phyloP scores from a whole-genome alignment of 768 basidiomycete genomes.

The Coprinopsis marcescibilis region DNA sequence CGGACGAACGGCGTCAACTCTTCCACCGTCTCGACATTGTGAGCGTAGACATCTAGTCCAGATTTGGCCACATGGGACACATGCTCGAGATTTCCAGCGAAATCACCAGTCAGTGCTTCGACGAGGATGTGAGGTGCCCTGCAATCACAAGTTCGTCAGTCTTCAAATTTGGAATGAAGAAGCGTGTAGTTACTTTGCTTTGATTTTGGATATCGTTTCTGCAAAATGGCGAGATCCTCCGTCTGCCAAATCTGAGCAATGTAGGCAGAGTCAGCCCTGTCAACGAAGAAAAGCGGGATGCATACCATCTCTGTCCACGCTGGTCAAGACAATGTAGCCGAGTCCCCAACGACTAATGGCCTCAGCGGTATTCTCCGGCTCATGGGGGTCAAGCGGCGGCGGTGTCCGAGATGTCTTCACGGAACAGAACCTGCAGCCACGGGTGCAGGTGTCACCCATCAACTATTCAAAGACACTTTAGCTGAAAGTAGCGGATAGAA shows the following conservation, averaged over 20 bases:
- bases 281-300: not conserved
- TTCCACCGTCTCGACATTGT: slow-evolving; percentile 97
- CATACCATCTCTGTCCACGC: slow-evolving; percentile 93
- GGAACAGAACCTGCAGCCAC: slow-evolving; percentile 96
- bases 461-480: slow-evolving; percentile 44
- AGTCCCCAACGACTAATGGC: slow-evolving; percentile 97
- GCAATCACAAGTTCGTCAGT: slow-evolving; percentile 7
- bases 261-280: slow-evolving; percentile 2
- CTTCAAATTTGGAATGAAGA: not conserved
- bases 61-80: slow-evolving; percentile 84
- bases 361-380: slow-evolving; percentile 97
- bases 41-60: slow-evolving; percentile 95
- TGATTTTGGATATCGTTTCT: slow-evolving; percentile 90
- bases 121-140: slow-evolving; percentile 95
- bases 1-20: slow-evolving; percentile 91
- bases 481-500: slow-evolving; percentile 1
- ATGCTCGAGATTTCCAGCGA: slow-evolving; percentile 69
- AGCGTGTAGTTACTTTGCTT: slow-evolving; percentile 64
- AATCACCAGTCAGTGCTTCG: slow-evolving; percentile 95
- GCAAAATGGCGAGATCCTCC: slow-evolving; percentile 94
- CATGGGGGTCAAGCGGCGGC: slow-evolving; percentile 89
- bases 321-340: slow-evolving; percentile 96
- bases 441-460: slow-evolving; percentile 98
- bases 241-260: slow-evolving; percentile 71
- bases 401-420: slow-evolving; percentile 90